Evolutionary conservation across 139 green algal genomes (phyloP).

Genomic region (Volvox reticuliferus): DNA sequence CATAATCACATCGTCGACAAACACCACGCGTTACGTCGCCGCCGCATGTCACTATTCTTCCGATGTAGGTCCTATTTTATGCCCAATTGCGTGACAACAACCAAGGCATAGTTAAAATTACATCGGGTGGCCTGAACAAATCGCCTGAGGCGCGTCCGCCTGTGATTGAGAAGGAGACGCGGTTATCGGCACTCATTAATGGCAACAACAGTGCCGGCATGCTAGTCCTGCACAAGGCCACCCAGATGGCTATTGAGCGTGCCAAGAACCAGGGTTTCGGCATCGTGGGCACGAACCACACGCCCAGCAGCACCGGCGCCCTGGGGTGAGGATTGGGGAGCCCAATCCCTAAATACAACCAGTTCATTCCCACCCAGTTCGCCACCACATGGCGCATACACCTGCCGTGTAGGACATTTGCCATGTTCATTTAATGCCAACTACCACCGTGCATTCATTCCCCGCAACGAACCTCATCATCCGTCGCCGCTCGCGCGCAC

Average conservation of each 20-base stretch:
- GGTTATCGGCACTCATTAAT: slow-evolving; percentile 74
- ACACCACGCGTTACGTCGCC: slow-evolving; percentile 55
- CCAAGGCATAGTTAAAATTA: slow-evolving; percentile 88
- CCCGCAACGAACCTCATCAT: no score
- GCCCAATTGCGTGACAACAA: slow-evolving; percentile 88
- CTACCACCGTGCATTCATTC: no score
- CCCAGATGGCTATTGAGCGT: slow-evolving; percentile 70
- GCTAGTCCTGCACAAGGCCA: slow-evolving; percentile 73
- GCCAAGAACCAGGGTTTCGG: slow-evolving; percentile 73
- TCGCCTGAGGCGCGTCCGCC: slow-evolving; percentile 26
- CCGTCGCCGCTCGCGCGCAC: no score
- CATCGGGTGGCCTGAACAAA: slow-evolving; percentile 72
- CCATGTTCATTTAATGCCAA: no score
- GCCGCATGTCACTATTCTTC: neutral
- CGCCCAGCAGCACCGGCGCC: slow-evolving; percentile 76
- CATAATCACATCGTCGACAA: no score
- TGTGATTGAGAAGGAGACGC: slow-evolving; percentile 69
- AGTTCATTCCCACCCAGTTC: no score
- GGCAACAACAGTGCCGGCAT: slow-evolving; percentile 79
- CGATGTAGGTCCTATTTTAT: slow-evolving; percentile 81
- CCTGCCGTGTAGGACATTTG: no score
- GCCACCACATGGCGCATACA: no score
- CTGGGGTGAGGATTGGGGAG: slow-evolving; percentile 64
- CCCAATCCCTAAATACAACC: no score
- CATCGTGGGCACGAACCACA: slow-evolving; percentile 83